These are phyloP conservation scores for Kodamaea kakaduensis DNA, from an alignment of 805 yeast species.

Conservation along the genomic window DNA sequence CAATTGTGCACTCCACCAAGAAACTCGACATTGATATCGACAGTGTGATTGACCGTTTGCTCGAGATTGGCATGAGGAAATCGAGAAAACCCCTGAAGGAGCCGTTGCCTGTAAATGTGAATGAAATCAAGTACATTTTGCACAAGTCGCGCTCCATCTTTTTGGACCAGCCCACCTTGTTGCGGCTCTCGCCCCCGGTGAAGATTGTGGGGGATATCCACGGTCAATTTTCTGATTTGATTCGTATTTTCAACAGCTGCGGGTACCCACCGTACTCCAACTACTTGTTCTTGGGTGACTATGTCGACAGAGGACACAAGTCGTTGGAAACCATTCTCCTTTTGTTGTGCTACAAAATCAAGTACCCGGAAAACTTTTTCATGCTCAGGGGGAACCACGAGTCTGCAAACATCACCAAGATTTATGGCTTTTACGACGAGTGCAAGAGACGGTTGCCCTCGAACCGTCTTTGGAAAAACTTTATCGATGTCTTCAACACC, in stretches of 20 bases:
- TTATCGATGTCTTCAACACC: constrained; percentile 55
- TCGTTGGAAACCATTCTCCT: constrained; percentile 53
- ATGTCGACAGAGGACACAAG: constrained; percentile 57
- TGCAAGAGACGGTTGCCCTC: constrained; percentile 49
- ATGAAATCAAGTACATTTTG: constrained; percentile 56
- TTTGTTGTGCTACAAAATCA: constrained; percentile 50
- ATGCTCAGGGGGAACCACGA: constrained; percentile 60
- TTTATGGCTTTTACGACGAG: constrained; percentile 60
- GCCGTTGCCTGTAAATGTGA: constrained; percentile 47
- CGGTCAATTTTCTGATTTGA: constrained; percentile 56
- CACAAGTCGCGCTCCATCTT: constrained; percentile 57
- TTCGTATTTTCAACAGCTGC: constrained; percentile 53
- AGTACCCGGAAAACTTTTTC: constrained; percentile 58
- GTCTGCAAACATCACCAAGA: constrained; percentile 54
- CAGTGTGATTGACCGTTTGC: constrained; percentile 55
- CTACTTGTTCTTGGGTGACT: constrained; percentile 55
- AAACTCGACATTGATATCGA: constrained; percentile 51
- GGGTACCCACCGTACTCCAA: constrained; percentile 58
- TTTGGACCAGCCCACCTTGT: constrained; percentile 58
- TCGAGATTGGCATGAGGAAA: constrained; percentile 42
- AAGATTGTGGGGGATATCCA: constrained; percentile 83
- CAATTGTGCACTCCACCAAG: constrained; percentile 16
- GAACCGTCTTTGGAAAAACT: constrained; percentile 47
- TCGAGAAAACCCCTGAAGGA: constrained; percentile 29
- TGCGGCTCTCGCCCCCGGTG: constrained; percentile 71